Conservation (phyloP, 176 grass and related monocot genomes). For the Lolium multiflorum region DNA sequence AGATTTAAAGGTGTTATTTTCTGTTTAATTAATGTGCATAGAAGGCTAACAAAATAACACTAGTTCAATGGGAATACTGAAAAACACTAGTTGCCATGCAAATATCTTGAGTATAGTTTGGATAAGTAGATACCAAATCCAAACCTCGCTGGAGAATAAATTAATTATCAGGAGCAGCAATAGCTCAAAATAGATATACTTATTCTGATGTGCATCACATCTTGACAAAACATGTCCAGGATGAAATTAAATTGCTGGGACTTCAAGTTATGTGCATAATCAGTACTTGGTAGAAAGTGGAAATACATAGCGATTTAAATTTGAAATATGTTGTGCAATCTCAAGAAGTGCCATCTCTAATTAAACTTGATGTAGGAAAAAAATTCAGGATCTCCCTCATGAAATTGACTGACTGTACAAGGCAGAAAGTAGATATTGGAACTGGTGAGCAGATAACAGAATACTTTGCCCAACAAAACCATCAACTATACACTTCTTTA, state of each 20-base stretch:
- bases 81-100: background rate
- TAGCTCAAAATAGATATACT: background rate
- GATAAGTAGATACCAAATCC: background rate
- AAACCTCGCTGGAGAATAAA: slow-evolving; percentile 8
- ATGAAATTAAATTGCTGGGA: too few species aligned
- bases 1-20: background rate
- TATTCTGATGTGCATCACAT: too few species aligned
- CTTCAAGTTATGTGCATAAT: background rate
- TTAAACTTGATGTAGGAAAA: background rate
- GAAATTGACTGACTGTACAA: background rate
- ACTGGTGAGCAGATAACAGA: background rate
- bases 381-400: slow-evolving; percentile 10
- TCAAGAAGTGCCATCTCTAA: background rate
- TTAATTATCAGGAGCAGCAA: slow-evolving; percentile 14
- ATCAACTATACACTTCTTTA: background rate
- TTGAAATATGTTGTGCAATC: background rate
- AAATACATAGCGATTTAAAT: slow-evolving; percentile 1
- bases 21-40: slow-evolving; percentile 14
- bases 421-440: background rate
- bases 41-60: slow-evolving; percentile 26
- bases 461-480: background rate
- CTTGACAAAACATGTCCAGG: too few species aligned
- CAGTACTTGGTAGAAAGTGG: background rate
- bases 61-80: slow-evolving; percentile 34
- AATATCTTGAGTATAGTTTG: background rate